Conservation (phyloP, 2,329 filamentous ascomycete genomes). For the Magnaporthales sp. region DNA sequence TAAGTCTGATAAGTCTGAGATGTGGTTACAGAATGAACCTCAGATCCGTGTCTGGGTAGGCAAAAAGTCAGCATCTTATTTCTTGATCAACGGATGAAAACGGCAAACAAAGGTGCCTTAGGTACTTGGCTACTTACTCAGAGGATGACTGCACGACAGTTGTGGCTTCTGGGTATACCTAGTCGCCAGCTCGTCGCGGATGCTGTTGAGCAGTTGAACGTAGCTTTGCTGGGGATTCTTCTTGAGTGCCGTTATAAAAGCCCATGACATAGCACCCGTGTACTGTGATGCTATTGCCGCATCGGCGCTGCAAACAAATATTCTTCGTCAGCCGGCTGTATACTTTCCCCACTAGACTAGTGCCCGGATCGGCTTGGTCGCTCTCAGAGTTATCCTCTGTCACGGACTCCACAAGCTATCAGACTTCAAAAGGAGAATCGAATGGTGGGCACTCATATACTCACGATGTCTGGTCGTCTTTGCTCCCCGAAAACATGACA, state of each 20-base stretch:
- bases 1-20: not conserved
- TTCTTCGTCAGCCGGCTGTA: not conserved
- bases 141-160: constrained; percentile 89
- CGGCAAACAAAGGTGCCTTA: not conserved
- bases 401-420: not conserved
- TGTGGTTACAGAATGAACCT: constrained; percentile 50
- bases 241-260: constrained; percentile 85
- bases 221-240: constrained; percentile 99
- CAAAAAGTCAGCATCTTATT: not conserved
- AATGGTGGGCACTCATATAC: constrained; percentile 27
- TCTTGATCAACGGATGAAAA: not conserved
- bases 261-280: constrained; percentile 97
- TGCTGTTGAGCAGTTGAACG: constrained; percentile 91
- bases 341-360: no score
- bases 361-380: no score
- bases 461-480: constrained; percentile 90
- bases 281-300: constrained; percentile 85
- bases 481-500: constrained; percentile 95
- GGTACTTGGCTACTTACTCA: constrained; percentile 55
- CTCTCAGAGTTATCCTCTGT: no score
- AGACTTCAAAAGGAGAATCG: not conserved
- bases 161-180: constrained; percentile 95
- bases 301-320: constrained; percentile 58
- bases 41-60: constrained; percentile 49
- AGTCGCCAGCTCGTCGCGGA: constrained; percentile 79